phyloP scores from a whole-genome alignment of 495 filamentous ascomycete species.

The Penicillium cosmopolitanum region DNA sequence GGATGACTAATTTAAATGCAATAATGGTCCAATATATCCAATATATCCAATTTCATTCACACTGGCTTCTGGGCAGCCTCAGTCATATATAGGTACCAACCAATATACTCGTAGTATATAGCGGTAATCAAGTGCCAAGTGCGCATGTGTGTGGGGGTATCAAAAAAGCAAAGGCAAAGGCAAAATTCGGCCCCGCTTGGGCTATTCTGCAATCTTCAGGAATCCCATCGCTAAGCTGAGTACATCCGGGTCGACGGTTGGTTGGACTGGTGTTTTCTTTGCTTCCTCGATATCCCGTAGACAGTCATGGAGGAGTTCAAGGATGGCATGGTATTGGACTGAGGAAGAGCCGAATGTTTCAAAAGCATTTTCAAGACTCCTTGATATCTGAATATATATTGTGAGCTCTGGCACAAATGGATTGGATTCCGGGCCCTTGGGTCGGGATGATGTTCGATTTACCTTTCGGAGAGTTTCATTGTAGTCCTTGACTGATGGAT shows the following conservation, averaged over 20 bases:
- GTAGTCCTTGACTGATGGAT: constrained; percentile 23
- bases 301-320: constrained; percentile 42
- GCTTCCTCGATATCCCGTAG: constrained; percentile 37
- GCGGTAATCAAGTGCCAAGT: background rate
- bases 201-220: constrained; percentile 37
- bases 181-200: background rate
- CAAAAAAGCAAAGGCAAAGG: constrained; percentile 2
- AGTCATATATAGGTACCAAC: no score
- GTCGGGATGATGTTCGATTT: background rate
- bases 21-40: constrained; percentile 1
- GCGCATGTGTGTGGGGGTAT: constrained; percentile 15
- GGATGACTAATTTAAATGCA: background rate
- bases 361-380: constrained; percentile 46
- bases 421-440: background rate
- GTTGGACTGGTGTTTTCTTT: constrained; percentile 7
- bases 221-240: constrained; percentile 46
- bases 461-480: constrained; percentile 40
- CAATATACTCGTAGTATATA: background rate
- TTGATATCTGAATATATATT: constrained; percentile 36
- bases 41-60: background rate
- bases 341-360: constrained; percentile 47
- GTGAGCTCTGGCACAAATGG: background rate
- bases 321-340: constrained; percentile 40
- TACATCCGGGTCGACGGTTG: constrained; percentile 36
- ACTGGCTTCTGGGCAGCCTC: no score